These are phyloP conservation scores for Trichoderma virens DNA, from an alignment of 495 filamentous ascomycete genomes.

Conservation along the genomic window DNA sequence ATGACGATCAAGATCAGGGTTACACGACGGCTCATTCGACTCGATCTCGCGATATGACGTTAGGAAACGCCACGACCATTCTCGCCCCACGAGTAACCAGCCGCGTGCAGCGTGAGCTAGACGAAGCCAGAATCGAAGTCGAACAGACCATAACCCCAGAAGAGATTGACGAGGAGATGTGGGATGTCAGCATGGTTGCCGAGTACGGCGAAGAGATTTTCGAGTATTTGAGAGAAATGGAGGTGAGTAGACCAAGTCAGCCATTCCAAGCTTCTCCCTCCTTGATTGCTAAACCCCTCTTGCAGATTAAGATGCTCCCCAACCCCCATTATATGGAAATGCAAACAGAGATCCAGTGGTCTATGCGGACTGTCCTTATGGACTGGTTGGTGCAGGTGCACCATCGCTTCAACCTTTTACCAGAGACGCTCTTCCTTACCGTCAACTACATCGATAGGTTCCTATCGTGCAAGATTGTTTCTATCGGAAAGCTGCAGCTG, in stretches of 20 bases:
- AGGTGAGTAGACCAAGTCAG: slow-evolving; percentile 51
- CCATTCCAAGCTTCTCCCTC: neutral
- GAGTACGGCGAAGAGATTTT: slow-evolving; percentile 97
- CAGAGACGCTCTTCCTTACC: slow-evolving; percentile 88
- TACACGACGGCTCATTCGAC: slow-evolving; percentile 71
- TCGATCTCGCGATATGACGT: slow-evolving; percentile 71
- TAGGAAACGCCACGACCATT: slow-evolving; percentile 56
- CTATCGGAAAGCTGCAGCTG: slow-evolving; percentile 87
- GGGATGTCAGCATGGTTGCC: slow-evolving; percentile 96
- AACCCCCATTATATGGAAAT: slow-evolving; percentile 93
- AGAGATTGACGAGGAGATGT: slow-evolving; percentile 77
- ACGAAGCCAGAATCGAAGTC: slow-evolving; percentile 59
- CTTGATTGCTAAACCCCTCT: slow-evolving; percentile 14
- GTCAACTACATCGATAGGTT: slow-evolving; percentile 97
- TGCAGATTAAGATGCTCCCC: slow-evolving; percentile 69
- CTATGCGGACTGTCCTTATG: slow-evolving; percentile 94
- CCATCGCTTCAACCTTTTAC: slow-evolving; percentile 78
- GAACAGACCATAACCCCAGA: slow-evolving; percentile 43
- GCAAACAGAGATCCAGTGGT: slow-evolving; percentile 97
- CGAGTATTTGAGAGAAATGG: slow-evolving; percentile 75
- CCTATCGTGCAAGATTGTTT: slow-evolving; percentile 88
- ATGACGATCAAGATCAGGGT: slow-evolving; percentile 67
- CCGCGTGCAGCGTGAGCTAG: slow-evolving; percentile 57
- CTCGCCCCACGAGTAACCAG: slow-evolving; percentile 64
- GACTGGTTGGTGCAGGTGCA: slow-evolving; percentile 98